Evolutionary conservation across 176 grass and related monocot genomes (phyloP), one percentile per base, ranked within the genome.

Genomic region (Pontederia crassipes): DNA sequence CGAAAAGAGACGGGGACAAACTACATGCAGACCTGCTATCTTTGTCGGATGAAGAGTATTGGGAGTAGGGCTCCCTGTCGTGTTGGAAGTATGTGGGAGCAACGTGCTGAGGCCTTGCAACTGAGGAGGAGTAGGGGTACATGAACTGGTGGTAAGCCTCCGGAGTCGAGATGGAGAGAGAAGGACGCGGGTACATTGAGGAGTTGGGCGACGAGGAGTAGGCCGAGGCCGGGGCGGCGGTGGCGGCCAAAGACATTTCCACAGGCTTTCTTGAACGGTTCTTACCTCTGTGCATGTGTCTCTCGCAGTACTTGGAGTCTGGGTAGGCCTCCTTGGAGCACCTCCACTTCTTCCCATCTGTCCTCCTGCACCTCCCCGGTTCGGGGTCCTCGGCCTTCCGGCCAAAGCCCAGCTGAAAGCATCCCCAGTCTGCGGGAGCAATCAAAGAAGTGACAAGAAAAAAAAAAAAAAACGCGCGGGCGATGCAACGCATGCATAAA

Each of bases 201-300:
- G 8, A 27, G 12, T 17, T 12, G 56, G 56, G 28, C 12, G 20
- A 29, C 10, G 16, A 12, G 24, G 57, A 11, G 57, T 16, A 58
- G 55, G 18, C 10, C 11, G 76, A 49, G 28, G 78, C 56, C 51
- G 80, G 46, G 2, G 85, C 48, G 57, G 69, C 58, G 13, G 77
- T 62, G 55, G 79, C 83, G 77, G 83, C 80, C 61, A 89, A 79
- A 80, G 83, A 84, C 86, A 96, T 90, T 96, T 90, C 91, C 91
- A 96, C 91, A 90, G 91, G 83, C 91, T 96, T 96, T 96, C 91
- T 96, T 96, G 91, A 96, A 90, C 91, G 91, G 78, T 90, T 87
- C 75, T 90, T 96, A 66, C 91, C 91, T 13, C 91, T 79, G 83
- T 96, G 91, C 83, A 96, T 96, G 75, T 96, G 91, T 66, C 90